Evolutionary conservation across 306 rosid species (phyloP), one percentile per base, ranked within the genome.

Genomic region (Castanospermum australe): DNA sequence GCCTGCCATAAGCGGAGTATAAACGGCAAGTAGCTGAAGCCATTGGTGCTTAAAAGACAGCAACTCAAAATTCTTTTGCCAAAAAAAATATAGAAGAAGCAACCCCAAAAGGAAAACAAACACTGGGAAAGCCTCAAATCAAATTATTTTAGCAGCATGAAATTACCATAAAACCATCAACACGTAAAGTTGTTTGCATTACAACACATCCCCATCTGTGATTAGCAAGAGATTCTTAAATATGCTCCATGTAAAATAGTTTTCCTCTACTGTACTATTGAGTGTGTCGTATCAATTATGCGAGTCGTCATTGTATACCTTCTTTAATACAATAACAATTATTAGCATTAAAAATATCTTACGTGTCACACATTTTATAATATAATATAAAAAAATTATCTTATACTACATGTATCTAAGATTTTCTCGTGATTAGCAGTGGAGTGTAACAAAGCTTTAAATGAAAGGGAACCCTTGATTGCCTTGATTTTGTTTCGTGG

Each of bases 371-470:
- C n/a, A n/a, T n/a, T n/a, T n/a, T n/a, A n/a, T n/a, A n/a, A n/a
- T n/a, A n/a, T n/a, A n/a, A n/a, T n/a, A n/a, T n/a, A n/a, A n/a
- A n/a, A n/a, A n/a, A n/a, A n/a, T n/a, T n/a, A n/a, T n/a, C n/a
- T n/a, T n/a, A n/a, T n/a, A n/a, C n/a, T n/a, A n/a, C n/a, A n/a
- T n/a, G n/a, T n/a, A n/a, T n/a, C n/a, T n/a, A n/a, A n/a, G n/a
- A n/a, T n/a, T n/a, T n/a, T n/a, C n/a, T n/a, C 42, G 0, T 47
- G 77, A 35, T 77, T 39, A 71, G 33, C 18, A 64, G 56, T 30
- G 79, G 70, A 67, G 75, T 76, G 56, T 65, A 76, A 65, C 78
- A 82, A 78, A 81, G 57, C 42, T 45, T 38, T 10, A 8, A 48
- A 41, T 51, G 52, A 6, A 66, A 79, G n/a, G n/a, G n/a, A 50